phyloP scores from a whole-genome alignment of 2,329 filamentous ascomycete species.

The Calonectria crousiana region DNA sequence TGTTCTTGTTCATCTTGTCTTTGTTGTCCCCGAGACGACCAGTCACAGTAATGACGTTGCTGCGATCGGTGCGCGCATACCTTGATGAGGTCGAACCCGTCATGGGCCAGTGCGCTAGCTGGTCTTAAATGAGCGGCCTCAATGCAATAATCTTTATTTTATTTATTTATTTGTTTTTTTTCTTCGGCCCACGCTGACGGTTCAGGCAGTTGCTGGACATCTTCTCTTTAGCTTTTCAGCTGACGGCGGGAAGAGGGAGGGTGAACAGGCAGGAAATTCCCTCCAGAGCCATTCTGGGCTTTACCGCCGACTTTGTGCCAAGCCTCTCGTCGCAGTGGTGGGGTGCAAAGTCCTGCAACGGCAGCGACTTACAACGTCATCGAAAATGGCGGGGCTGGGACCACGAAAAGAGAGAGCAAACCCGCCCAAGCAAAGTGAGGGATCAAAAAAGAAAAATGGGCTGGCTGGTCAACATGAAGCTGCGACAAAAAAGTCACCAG shows the following conservation, averaged over 20 bases:
- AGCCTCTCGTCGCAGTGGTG: not conserved
- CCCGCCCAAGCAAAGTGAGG: not conserved
- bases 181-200: not conserved
- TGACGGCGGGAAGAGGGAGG: not conserved
- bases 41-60: not conserved
- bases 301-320: not conserved
- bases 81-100: not conserved
- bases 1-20: not conserved
- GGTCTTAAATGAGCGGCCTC: not conserved
- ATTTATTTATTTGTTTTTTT: not conserved
- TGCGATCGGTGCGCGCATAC: not conserved
- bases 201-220: not conserved
- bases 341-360: not conserved
- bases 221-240: not conserved
- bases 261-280: not conserved
- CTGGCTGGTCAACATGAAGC: conserved; percentile 14
- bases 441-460: not conserved
- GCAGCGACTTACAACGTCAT: conserved; percentile 17
- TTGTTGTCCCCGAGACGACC: not conserved
- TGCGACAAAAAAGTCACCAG: not conserved
- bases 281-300: not conserved
- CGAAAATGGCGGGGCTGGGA: conserved; percentile 24
- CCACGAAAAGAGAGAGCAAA: not conserved
- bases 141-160: not conserved
- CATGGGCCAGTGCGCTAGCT: not conserved